A percentile compares a stretch with the other conserved stretches of the same genome.
Evolutionary conservation across 352 stramenopile genomes (phyloP).

Genomic region (Phytophthora kernoviae): DNA sequence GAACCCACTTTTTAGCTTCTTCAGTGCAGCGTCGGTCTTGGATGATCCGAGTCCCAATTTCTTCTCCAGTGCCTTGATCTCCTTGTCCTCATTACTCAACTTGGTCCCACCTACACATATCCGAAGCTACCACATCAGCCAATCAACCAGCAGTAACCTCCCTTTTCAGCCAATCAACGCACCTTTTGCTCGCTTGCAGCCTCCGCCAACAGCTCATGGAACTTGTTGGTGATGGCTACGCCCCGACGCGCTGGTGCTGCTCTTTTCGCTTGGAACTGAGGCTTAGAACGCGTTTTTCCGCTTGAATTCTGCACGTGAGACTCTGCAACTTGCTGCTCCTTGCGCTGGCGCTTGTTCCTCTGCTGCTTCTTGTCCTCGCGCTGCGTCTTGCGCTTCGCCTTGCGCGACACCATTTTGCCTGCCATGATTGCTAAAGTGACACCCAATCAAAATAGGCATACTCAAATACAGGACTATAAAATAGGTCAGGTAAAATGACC

Average conservation of each 20-base stretch:
- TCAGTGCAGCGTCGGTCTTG: conserved; percentile 55
- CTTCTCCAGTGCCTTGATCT: conserved; percentile 78
- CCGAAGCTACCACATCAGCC: not conserved
- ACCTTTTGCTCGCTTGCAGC: conserved; percentile 37
- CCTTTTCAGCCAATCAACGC: not conserved
- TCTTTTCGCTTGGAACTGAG: conserved; percentile 8
- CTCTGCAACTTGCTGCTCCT: conserved; percentile 12
- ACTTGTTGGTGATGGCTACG: conserved; percentile 65
- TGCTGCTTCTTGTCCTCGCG: conserved; percentile 80
- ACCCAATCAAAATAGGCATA: conserved; percentile 17
- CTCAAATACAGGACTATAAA: not conserved
- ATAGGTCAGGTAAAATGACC: too few relatives aligned
- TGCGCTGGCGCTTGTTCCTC: conserved; percentile 65
- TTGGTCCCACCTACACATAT: conserved; percentile 25
- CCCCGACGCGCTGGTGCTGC: conserved; percentile 9
- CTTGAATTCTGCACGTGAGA: conserved; percentile 14
- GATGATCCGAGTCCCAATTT: conserved; percentile 58
- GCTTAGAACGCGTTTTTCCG: conserved; percentile 5
- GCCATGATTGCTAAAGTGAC: conserved; percentile 24
- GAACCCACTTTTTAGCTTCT: conserved; percentile 72
- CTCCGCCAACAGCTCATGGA: conserved; percentile 81
- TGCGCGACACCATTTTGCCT: conserved; percentile 48
- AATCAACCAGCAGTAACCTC: not conserved
- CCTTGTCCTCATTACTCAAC: conserved; percentile 49
- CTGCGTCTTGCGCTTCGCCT: conserved; percentile 81